A percentile compares a stretch with the other conserved stretches of the same genome.
These are phyloP conservation scores for Penicillium sp. DNA, from an alignment of 2,329 filamentous ascomycete genomes.

Conservation along the genomic window DNA sequence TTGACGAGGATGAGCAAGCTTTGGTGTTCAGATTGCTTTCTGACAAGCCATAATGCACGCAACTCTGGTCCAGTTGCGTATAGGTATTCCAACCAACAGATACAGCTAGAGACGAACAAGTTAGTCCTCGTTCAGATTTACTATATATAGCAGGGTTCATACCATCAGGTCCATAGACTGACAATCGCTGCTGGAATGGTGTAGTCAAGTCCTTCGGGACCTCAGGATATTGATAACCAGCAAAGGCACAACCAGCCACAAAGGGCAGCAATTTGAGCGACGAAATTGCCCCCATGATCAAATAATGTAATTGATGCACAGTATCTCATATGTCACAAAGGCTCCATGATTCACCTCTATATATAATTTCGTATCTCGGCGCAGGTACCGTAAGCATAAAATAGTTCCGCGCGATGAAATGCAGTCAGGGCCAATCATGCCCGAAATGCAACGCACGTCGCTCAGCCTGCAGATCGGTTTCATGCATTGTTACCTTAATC, in stretches of 20 bases:
- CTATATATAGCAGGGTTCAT: constrained; percentile 16
- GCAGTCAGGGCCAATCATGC: background rate
- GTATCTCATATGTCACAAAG: background rate
- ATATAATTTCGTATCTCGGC: background rate
- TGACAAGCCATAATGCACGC: constrained; percentile 53
- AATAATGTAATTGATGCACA: background rate
- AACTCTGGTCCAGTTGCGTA: constrained; percentile 43
- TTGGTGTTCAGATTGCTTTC: constrained; percentile 36
- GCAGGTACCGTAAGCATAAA: background rate
- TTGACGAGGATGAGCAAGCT: constrained; percentile 47
- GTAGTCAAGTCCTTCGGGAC: constrained; percentile 52
- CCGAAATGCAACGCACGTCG: background rate
- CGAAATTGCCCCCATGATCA: constrained; percentile 12
- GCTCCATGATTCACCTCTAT: background rate
- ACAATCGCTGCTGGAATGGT: constrained; percentile 54
- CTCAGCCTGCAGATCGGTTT: background rate
- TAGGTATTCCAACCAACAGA: constrained; percentile 60
- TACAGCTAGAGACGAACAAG: constrained; percentile 39
- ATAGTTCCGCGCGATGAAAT: background rate
- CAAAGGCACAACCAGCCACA: constrained; percentile 18
- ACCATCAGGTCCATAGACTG: constrained; percentile 52
- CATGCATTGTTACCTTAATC: background rate
- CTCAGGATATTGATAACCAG: constrained; percentile 42
- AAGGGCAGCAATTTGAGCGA: constrained; percentile 18
- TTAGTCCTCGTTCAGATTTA: background rate